Evolutionary conservation across 2,329 filamentous ascomycete species (phyloP).

Genomic region (Xylaria hypoxylon): DNA sequence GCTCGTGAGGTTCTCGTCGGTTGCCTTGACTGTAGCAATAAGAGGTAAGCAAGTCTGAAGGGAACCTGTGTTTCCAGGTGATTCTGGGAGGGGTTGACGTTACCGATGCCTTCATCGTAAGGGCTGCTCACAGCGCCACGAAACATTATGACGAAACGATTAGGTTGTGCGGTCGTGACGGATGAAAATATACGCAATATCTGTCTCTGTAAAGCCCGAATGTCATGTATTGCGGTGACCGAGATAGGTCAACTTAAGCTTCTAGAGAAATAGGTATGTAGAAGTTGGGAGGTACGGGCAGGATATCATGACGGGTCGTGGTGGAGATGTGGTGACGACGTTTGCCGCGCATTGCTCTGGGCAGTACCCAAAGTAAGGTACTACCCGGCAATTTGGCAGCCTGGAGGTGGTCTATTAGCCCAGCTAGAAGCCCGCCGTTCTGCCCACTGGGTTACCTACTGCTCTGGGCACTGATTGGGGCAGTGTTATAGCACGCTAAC

Average conservation of each 20-base stretch:
- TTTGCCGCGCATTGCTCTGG: slow-evolving; percentile 23
- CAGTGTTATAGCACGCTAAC: slow-evolving; percentile 9
- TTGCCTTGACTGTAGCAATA: slow-evolving; percentile 72
- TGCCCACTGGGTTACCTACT: background rate
- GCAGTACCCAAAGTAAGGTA: background rate
- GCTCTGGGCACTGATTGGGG: no score
- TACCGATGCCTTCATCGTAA: slow-evolving; percentile 71
- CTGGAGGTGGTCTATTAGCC: background rate
- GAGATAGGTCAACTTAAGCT: slow-evolving; percentile 9
- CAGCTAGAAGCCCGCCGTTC: background rate
- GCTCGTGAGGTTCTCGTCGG: slow-evolving; percentile 95
- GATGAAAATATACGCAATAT: background rate
- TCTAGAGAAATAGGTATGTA: slow-evolving; percentile 6
- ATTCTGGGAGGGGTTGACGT: slow-evolving; percentile 28
- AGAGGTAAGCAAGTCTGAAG: slow-evolving; percentile 33
- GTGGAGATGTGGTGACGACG: slow-evolving; percentile 37
- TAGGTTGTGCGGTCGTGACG: background rate
- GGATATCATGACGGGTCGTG: slow-evolving; percentile 9
- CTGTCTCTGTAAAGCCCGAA: background rate
- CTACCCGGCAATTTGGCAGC: slow-evolving; percentile 11
- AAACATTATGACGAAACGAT: slow-evolving; percentile 57
- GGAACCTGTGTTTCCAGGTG: slow-evolving; percentile 10
- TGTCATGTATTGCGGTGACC: slow-evolving; percentile 5
- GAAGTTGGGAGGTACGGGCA: background rate
- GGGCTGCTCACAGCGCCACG: slow-evolving; percentile 69